phyloP scores from a whole-genome alignment of 495 filamentous ascomycete genomes.

The Talaromyces adpressus region DNA sequence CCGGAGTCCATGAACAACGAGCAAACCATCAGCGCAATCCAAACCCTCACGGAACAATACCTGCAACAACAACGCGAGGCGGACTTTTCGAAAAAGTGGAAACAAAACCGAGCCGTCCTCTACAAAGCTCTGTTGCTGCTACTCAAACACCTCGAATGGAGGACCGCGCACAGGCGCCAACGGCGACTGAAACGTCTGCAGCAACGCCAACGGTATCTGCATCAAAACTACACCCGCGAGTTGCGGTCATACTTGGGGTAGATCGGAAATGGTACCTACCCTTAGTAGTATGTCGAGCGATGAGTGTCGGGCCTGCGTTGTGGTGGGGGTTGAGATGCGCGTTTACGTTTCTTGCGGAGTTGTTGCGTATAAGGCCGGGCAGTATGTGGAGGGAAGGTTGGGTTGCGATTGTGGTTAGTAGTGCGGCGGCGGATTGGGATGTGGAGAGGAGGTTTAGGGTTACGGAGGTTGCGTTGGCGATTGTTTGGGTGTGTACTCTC shows the following conservation, averaged over 20 bases:
- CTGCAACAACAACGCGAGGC: background rate
- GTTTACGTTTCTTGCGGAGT: constrained; percentile 51
- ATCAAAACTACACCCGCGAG: constrained; percentile 50
- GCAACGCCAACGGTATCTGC: constrained; percentile 10
- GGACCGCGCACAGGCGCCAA: background rate
- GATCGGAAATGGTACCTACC: constrained; percentile 56
- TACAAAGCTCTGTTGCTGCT: background rate
- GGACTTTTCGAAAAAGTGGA: background rate
- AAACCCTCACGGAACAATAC: background rate
- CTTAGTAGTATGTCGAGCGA: constrained; percentile 51
- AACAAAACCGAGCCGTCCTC: background rate
- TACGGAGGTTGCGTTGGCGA: constrained; percentile 72
- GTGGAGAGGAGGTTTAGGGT: constrained; percentile 54
- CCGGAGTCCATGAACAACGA: background rate
- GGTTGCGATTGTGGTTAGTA: constrained; percentile 39
- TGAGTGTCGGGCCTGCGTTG: constrained; percentile 51
- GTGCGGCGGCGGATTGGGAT: constrained; percentile 42
- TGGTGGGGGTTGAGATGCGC: constrained; percentile 59
- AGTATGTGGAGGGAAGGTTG: constrained; percentile 37
- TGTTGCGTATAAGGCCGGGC: constrained; percentile 40
- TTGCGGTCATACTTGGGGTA: constrained; percentile 59
- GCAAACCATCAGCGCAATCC: background rate
- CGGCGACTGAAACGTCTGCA: constrained; percentile 8
- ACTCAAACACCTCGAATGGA: background rate
- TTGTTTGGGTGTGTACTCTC: constrained; percentile 67